Conservation (phyloP, 139 green algal genomes). For the Asterochloris sp. region DNA sequence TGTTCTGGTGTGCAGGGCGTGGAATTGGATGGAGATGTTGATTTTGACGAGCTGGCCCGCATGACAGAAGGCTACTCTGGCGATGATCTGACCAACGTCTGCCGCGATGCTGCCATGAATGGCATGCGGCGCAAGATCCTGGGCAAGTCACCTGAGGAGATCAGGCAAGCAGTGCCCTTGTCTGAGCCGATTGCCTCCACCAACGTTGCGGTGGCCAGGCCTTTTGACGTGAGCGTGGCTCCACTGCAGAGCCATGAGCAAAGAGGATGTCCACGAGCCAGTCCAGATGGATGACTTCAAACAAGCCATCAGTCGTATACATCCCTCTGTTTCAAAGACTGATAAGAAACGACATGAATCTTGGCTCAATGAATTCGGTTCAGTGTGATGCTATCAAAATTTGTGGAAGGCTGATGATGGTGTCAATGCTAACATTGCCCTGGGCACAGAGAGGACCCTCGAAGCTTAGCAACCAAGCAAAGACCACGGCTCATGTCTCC, state of each 20-base stretch:
- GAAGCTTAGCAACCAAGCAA: too few species aligned
- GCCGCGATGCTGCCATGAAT: constrained; percentile 87
- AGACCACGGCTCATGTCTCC: too few species aligned
- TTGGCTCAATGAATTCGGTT: constrained; percentile 72
- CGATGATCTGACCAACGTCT: constrained; percentile 92
- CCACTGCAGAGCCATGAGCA: constrained; percentile 24
- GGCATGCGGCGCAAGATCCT: constrained; percentile 80
- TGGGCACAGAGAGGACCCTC: too few species aligned
- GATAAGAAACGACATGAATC: constrained; percentile 81
- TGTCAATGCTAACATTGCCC: too few species aligned
- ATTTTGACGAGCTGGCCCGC: constrained; percentile 62
- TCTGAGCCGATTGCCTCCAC: not conserved
- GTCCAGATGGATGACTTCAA: constrained; percentile 51
- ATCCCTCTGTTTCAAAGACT: constrained; percentile 66
- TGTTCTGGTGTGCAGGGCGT: constrained; percentile 41
- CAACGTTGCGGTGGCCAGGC: not conserved
- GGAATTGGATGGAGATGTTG: constrained; percentile 57
- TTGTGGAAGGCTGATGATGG: too few species aligned
- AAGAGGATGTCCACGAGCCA: constrained; percentile 32
- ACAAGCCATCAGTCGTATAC: constrained; percentile 77
- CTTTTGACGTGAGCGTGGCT: not conserved
- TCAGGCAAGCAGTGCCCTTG: constrained; percentile 26
- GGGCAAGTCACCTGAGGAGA: constrained; percentile 73
- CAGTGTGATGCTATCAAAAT: too few species aligned
- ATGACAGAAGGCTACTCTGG: constrained; percentile 81